Evolutionary conservation across 2,329 filamentous ascomycete species (phyloP).

Genomic region (Plenodomus lindquistii): DNA sequence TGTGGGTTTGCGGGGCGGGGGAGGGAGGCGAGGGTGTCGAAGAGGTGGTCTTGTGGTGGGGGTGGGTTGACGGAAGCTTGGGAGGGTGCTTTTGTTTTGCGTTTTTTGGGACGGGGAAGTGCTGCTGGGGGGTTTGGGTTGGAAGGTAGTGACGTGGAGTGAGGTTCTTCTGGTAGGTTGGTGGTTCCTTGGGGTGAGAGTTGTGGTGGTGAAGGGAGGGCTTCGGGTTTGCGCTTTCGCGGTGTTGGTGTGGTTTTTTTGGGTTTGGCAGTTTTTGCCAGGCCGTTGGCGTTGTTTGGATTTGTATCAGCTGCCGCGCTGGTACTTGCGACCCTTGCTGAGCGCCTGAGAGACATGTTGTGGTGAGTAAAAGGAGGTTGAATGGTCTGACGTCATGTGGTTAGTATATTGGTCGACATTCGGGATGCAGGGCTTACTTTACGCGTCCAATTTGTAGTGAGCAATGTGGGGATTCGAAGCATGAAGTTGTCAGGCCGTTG

Average conservation of each 20-base stretch:
- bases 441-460: background rate
- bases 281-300: slow-evolving; percentile 10
- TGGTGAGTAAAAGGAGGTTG: slow-evolving; percentile 1
- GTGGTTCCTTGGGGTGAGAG: background rate
- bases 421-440: slow-evolving; percentile 6
- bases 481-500: slow-evolving; percentile 4
- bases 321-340: slow-evolving; percentile 50
- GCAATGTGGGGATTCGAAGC: background rate
- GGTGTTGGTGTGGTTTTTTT: slow-evolving; percentile 9
- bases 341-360: slow-evolving; percentile 56
- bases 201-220: slow-evolving; percentile 9
- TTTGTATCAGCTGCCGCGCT: slow-evolving; percentile 22
- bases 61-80: slow-evolving; percentile 24
- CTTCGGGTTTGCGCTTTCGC: slow-evolving; percentile 31
- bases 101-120: slow-evolving; percentile 37
- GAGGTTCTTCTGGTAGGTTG: background rate
- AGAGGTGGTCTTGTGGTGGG: slow-evolving; percentile 51
- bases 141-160: background rate
- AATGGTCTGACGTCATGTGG: slow-evolving; percentile 26
- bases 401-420: slow-evolving; percentile 51
- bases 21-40: slow-evolving; percentile 24
- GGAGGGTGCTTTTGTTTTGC: slow-evolving; percentile 16
- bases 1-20: slow-evolving; percentile 65
- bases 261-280: slow-evolving; percentile 12
- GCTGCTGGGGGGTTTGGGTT: slow-evolving; percentile 23